Evolutionary conservation across 768 basidiomycete genomes (phyloP).

Genomic region (Leccinum uliginosum): DNA sequence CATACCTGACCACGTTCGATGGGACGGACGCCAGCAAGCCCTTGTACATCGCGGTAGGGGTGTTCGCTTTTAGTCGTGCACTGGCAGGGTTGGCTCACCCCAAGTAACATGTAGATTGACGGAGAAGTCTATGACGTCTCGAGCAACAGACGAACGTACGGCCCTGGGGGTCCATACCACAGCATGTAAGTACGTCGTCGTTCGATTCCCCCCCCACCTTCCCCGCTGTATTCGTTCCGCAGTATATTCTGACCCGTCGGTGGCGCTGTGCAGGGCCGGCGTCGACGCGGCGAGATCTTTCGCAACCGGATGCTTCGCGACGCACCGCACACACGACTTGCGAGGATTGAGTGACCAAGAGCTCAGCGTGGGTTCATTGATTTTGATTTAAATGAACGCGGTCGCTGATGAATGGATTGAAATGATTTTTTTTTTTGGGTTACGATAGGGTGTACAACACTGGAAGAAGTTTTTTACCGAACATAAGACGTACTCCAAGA

Average conservation of each 20-base stretch:
- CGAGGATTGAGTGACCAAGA: slow-evolving; percentile 75
- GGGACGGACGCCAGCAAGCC: slow-evolving; percentile 63
- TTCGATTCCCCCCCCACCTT: neutral
- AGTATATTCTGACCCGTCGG: slow-evolving; percentile 19
- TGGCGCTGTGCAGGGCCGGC: slow-evolving; percentile 56
- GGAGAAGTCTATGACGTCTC: slow-evolving; percentile 92
- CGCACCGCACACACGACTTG: slow-evolving; percentile 87
- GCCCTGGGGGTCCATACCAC: slow-evolving; percentile 83
- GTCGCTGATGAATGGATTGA: neutral
- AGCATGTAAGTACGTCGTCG: slow-evolving; percentile 44
- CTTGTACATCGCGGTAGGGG: slow-evolving; percentile 77
- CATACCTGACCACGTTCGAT: slow-evolving; percentile 59
- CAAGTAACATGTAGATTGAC: slow-evolving; percentile 59
- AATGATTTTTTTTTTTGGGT: neutral
- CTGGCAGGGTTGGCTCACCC: slow-evolving; percentile 2
- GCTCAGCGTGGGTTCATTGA: slow-evolving; percentile 50
- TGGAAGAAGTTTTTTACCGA: slow-evolving; percentile 90
- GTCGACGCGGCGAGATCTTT: slow-evolving; percentile 89
- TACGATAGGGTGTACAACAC: slow-evolving; percentile 61
- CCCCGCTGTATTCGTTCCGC: slow-evolving; percentile 10
- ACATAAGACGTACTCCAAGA: slow-evolving; percentile 73
- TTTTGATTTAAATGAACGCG: neutral
- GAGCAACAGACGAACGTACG: slow-evolving; percentile 70
- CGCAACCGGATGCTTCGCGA: slow-evolving; percentile 89
- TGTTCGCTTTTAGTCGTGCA: slow-evolving; percentile 9